phyloP scores from a whole-genome alignment of 257 asterid species.

The Penstemon eatonii region DNA sequence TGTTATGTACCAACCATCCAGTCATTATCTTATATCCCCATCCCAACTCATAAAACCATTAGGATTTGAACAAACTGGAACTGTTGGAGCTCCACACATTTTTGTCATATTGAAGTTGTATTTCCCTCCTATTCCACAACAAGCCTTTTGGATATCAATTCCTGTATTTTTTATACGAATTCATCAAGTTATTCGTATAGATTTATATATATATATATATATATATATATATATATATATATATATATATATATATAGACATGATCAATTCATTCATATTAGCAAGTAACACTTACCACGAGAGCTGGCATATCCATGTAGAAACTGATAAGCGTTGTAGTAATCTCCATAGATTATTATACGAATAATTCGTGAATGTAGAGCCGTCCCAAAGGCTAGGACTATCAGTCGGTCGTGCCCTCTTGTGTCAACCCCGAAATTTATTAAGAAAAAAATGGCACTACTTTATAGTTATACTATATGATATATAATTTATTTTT shows the following conservation, averaged over 20 bases:
- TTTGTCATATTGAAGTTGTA: slow-evolving; percentile 26
- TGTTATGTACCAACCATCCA: too few species aligned
- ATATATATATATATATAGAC: too few species aligned
- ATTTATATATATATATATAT: not conserved
- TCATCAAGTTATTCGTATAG: slow-evolving; percentile 3
- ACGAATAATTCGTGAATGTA: too few species aligned
- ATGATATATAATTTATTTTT: too few species aligned
- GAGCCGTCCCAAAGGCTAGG: too few species aligned
- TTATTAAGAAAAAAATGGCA: too few species aligned
- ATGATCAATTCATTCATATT: too few species aligned
- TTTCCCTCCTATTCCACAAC: slow-evolving; percentile 33
- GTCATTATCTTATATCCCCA: too few species aligned
- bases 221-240: too few species aligned
- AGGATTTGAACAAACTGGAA: slow-evolving; percentile 15
- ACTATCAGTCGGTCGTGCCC: too few species aligned
- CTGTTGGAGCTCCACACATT: slow-evolving; percentile 19
- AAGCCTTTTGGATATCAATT: slow-evolving; percentile 15
- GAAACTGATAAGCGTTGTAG: slow-evolving; percentile 25
- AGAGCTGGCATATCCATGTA: not conserved
- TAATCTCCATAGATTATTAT: slow-evolving; percentile 31
- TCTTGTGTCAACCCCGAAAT: too few species aligned
- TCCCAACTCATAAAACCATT: slow-evolving; percentile 15
- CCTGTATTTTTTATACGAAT: not conserved
- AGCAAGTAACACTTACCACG: not conserved
- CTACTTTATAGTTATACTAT: too few species aligned